A percentile compares a stretch with the other conserved stretches of the same genome.
Conservation (phyloP, 768 basidiomycete species). For the Pleurotus djamor region DNA sequence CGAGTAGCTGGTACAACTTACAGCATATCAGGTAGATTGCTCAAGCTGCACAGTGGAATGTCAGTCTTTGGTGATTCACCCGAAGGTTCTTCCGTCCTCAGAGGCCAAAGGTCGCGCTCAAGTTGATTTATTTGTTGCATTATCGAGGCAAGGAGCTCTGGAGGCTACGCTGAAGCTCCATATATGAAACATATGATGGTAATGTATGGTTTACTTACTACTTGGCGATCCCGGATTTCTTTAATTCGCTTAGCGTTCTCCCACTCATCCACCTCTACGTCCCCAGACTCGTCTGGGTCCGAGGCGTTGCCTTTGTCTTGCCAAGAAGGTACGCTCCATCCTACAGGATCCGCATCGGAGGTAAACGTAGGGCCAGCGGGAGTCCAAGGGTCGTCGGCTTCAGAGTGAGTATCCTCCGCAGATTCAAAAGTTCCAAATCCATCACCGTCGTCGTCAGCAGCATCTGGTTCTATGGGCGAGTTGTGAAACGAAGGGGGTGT, state of each 20-base stretch:
- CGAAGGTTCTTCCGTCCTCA: constrained; percentile 4
- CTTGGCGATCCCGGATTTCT: constrained; percentile 55
- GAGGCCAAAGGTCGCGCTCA: constrained; percentile 52
- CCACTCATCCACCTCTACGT: constrained; percentile 58
- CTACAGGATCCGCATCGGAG: constrained; percentile 21
- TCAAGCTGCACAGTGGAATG: constrained; percentile 18
- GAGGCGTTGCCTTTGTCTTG: constrained; percentile 16
- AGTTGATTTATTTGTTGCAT: constrained; percentile 53
- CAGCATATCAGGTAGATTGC: constrained; percentile 47
- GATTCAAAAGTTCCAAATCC: constrained; percentile 61
- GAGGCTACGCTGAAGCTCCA: constrained; percentile 45
- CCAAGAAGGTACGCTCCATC: constrained; percentile 44
- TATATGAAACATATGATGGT: background rate
- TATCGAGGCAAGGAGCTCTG: constrained; percentile 60
- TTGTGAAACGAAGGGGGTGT: background rate
- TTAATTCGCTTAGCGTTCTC: constrained; percentile 58
- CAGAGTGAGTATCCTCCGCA: constrained; percentile 28
- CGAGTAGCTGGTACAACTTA: constrained; percentile 36
- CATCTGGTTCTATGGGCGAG: constrained; percentile 8
- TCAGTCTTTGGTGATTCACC: constrained; percentile 2
- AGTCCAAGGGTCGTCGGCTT: constrained; percentile 31
- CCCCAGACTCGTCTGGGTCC: constrained; percentile 15
- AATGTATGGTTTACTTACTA: constrained; percentile 44
- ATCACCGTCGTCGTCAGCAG: constrained; percentile 42
- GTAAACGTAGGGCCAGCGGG: constrained; percentile 22